Evolutionary conservation across 495 filamentous ascomycete genomes (phyloP), one percentile per base, ranked within the genome.

Genomic region (Talaromyces liani): DNA sequence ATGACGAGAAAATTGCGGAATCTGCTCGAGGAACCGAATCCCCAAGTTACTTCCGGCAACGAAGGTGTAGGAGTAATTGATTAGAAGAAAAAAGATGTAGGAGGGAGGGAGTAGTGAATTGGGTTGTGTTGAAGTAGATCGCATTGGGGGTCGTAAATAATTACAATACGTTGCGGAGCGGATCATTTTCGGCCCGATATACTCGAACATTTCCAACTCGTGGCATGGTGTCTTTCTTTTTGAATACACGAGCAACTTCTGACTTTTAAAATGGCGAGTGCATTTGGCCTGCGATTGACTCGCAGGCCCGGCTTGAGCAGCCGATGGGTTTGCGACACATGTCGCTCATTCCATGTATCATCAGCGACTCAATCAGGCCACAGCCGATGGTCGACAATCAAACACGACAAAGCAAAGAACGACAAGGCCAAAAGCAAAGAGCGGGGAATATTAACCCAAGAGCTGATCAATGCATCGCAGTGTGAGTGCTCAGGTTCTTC

Each of bases 381-480:
- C 75, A 96, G 85, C 72, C 86, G 89, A 71, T 99, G 94, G 94
- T 90, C 91, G 39, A 94, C 93, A 66, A 97, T 97, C 75, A 89
- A 87, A 66, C 95, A 99, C 72, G 91, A 93, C 76, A 99, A 99
- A 74, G 90, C 84, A 45, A 88, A 85, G 66, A 85, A 85, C 65
- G 93, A 97, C 75, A 77, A 77, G 70, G 75, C 70, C 12, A 82
- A 78, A 69, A 79, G 74, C 71, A 84, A 75, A 63, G 79, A 80
- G 66, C 80, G 75, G 24, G 75, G 78, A 45, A 72, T 78, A 55
- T 63, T 86, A 39, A 72, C 73, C 54, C 77, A 82, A 63, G 83
- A 87, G 55, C 80, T 85, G 24, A 75, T 70, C 65, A 75, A 65
- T 45, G 85, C 85, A 16, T 82, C 80, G 22, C 85, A 86, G 70